Evolutionary conservation across 768 basidiomycete species (phyloP), one percentile per base, ranked within the genome.

Genomic region (Leccinum truebloodii): DNA sequence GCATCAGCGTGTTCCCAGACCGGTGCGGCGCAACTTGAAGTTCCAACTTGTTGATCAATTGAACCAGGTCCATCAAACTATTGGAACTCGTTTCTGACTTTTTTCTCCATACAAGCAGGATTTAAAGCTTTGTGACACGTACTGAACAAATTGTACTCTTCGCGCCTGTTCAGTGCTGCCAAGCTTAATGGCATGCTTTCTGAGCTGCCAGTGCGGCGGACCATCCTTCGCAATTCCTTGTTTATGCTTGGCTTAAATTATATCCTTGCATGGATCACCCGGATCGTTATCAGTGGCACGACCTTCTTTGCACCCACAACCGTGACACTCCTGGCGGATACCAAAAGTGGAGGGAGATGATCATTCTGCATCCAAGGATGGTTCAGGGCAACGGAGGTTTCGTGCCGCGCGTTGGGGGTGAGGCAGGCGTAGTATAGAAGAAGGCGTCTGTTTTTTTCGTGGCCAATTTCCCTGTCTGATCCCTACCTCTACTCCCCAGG

Each of bases 331-430:
- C 61, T 49, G 5, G 60, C 20, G 24, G 8, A 60, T 57, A 50
- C 60, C 49, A 55, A 56, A 62, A 50, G 24, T 49, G 44, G 69
- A 52, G 20, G 39, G 32, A 2, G 65, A 6, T 59, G 70, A 70
- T 69, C 70, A 32, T 54, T 52, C 41, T 41, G 20, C 32, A 26
- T 53, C 46, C 34, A 46, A 30, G 58, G 56, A 58, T 52, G 50
- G 41, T 12, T 49, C 26, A 16, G 13, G 13, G 32, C 41, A 53
- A 35, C 53, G 26, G 53, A 28, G 51, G 6, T 30, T 52, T 32
- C 24, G 9, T 52, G 54, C 67, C 69, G 32, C 69, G 57, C 61
- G 69, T 54, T 49, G 12, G 10, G 60, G 35, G 60, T 30, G 58
- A 71, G 69, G 69, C 60, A 3, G 14, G 49, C 20, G 37, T 35